These are phyloP conservation scores for Acacia confusa DNA, from an alignment of 306 rosid genomes.

Conservation along the genomic window DNA sequence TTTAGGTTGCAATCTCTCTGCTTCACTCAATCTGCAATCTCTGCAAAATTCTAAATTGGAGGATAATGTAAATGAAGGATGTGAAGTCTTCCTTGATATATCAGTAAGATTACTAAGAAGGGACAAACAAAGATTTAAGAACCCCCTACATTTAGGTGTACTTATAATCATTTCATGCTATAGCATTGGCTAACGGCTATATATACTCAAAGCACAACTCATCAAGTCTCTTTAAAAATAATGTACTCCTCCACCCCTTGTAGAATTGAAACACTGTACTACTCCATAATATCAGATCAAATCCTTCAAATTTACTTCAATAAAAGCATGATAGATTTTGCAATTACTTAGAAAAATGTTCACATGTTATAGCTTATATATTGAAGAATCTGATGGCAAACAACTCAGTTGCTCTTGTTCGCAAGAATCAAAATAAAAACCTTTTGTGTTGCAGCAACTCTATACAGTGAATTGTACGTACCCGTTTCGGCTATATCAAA, in stretches of 20 bases:
- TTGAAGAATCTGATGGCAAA: background rate
- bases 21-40: background rate
- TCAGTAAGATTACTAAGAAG: conserved; percentile 32
- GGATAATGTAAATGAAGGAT: background rate
- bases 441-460: background rate
- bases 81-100: background rate
- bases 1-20: conserved; percentile 19
- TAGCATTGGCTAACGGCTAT: background rate
- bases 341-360: background rate
- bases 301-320: conserved; percentile 27
- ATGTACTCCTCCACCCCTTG: background rate
- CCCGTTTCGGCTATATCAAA: conserved; percentile 11
- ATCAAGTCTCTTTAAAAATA: conserved; percentile 1
- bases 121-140: conserved; percentile 30
- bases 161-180: conserved; percentile 15
- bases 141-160: background rate
- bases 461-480: background rate
- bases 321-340: background rate
- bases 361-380: too few species aligned
- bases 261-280: background rate
- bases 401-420: background rate
- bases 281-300: conserved; percentile 1
- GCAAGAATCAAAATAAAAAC: background rate
- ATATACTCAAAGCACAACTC: conserved; percentile 17
- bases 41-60: background rate